Conservation (phyloP, 345 rosid genomes). For the Camelina hispida region DNA sequence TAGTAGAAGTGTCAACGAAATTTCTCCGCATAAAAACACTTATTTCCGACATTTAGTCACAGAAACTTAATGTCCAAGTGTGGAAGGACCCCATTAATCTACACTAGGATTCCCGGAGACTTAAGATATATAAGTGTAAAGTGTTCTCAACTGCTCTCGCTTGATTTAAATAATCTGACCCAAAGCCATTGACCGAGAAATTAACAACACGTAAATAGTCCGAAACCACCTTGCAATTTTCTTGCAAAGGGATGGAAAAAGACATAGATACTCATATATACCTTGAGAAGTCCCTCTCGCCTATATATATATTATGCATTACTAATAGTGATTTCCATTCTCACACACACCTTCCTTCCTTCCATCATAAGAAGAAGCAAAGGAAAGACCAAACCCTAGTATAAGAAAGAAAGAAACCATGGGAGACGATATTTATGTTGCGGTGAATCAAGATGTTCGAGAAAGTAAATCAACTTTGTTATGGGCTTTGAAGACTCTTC, state of each 20-base stretch:
- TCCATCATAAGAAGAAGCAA: neutral
- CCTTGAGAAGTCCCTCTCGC: neutral
- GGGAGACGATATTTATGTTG: conserved; percentile 56
- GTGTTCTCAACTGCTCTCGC: conserved; percentile 11
- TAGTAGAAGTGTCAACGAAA: neutral
- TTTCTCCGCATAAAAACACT: neutral
- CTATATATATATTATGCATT: conserved; percentile 4
- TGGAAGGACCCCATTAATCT: neutral
- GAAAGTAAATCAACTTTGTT: conserved; percentile 53
- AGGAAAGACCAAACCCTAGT: neutral
- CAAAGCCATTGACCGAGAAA: conserved; percentile 11
- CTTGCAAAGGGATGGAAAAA: neutral
- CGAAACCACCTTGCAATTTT: conserved; percentile 27
- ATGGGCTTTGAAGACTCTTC: conserved; percentile 55
- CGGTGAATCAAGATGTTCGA: conserved; percentile 56
- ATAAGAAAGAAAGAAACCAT: conserved; percentile 9
- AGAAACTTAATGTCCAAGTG: conserved; percentile 18
- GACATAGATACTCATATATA: neutral
- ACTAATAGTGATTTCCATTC: neutral
- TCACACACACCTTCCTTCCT: neutral
- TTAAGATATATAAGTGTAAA: conserved; percentile 22
- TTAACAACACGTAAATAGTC: conserved; percentile 25
- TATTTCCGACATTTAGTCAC: neutral
- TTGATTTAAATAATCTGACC: conserved; percentile 25
- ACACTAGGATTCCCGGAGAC: conserved; percentile 16